Evolutionary conservation across 23 red algal species (phyloP).

Genomic region (Pyropia haitanensis): DNA sequence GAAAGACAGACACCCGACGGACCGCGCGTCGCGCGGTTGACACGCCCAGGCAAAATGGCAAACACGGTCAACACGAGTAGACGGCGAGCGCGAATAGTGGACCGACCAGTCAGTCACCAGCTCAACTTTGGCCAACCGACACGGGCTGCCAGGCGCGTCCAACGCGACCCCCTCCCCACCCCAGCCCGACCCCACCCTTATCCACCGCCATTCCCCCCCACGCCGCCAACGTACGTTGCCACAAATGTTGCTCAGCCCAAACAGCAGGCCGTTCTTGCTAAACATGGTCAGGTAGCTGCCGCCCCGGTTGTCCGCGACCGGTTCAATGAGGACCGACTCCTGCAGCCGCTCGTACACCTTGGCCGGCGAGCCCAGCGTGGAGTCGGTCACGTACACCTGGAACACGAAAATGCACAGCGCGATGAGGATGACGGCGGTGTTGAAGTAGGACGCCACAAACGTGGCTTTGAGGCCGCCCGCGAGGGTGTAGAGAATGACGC

Average conservation of each 20-base stretch:
- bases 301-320: conserved; percentile 22
- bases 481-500: conserved; percentile 73
- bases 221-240: conserved; percentile 7
- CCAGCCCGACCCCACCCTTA: too few species aligned
- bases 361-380: conserved; percentile 20
- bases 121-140: too few species aligned
- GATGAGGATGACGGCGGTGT: conserved; percentile 69
- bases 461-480: conserved; percentile 81
- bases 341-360: conserved; percentile 31
- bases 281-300: conserved; percentile 72
- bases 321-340: conserved; percentile 1
- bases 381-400: conserved; percentile 50
- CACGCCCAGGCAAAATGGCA: neutral
- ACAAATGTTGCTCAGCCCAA: conserved; percentile 73
- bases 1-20: too few species aligned
- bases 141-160: too few species aligned
- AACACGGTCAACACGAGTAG: neutral
- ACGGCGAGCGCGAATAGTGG: neutral
- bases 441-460: conserved; percentile 74
- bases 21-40: too few species aligned
- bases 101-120: too few species aligned
- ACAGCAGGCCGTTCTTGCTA: conserved; percentile 44
- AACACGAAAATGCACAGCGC: conserved; percentile 69
- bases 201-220: too few species aligned
- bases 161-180: too few species aligned